These are phyloP conservation scores for Colletotrichum sp. DNA, from an alignment of 2,329 filamentous ascomycete species.

Conservation along the genomic window DNA sequence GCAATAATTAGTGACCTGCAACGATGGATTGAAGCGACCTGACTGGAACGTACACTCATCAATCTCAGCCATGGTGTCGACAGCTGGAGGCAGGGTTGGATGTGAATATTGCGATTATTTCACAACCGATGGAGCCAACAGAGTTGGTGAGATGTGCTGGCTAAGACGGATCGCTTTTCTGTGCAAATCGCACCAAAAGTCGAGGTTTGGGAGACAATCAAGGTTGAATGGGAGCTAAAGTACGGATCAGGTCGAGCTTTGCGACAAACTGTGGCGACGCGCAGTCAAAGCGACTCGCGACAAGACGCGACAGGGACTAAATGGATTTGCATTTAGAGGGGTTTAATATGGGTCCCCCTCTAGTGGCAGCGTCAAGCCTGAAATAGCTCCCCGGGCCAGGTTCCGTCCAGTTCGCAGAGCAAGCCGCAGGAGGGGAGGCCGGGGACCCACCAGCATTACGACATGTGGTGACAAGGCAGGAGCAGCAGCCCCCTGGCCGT, in stretches of 20 bases:
- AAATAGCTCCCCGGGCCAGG: not conserved
- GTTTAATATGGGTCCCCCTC: not conserved
- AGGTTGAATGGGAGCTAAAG: not conserved
- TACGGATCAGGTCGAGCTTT: not conserved
- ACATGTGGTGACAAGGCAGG: slow-evolving; percentile 15
- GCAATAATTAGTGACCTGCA: not conserved
- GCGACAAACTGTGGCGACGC: slow-evolving; percentile 6
- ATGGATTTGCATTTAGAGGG: slow-evolving; percentile 2
- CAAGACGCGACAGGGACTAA: slow-evolving; percentile 10
- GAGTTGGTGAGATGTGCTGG: not conserved
- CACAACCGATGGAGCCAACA: not conserved
- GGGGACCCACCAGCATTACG: slow-evolving; percentile 13
- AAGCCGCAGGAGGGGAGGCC: not conserved
- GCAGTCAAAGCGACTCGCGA: slow-evolving; percentile 5
- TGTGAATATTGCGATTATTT: not conserved
- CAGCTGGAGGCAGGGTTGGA: not conserved
- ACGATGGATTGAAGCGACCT: not conserved
- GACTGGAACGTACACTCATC: slow-evolving; percentile 8
- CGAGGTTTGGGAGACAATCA: not conserved
- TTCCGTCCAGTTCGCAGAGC: not conserved
- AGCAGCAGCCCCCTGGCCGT: not conserved
- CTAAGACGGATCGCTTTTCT: not conserved
- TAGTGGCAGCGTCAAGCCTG: not conserved
- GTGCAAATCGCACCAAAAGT: not conserved
- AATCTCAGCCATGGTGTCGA: slow-evolving; percentile 8